Base-by-base conservation (phyloP, 495 filamentous ascomycete species). In the Pseudomonodictys pantanalensis region DNA sequence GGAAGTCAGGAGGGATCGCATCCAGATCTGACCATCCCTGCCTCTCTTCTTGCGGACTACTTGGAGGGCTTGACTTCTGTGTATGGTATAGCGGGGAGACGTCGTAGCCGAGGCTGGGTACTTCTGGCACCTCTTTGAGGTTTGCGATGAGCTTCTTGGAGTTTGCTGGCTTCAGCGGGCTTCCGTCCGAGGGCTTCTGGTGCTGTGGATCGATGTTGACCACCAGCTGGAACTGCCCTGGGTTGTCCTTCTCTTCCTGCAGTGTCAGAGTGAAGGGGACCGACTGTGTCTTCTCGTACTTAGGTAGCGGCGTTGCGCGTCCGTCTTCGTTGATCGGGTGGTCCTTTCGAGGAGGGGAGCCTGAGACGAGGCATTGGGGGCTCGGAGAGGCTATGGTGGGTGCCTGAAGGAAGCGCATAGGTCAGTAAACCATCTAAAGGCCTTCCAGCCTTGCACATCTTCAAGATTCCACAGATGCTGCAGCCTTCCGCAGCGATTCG, bases 1-100 rank as follows among this genome's bases (percentile, higher is more conserved):
- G 45, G 38, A 66, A 66, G 35, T 66, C 63, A 9, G 58, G 46
- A 9, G 63, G 63, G 15, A 66, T 58, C 2, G 58, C 58, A 28
- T 66, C 63, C 15, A 66, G 49, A 44, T 66, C 63, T n/a, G 63
- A 66, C 63, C 63, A 66, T 43, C 44, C 63, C n/a, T 66, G 58
- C 17, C n/a, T 48, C 11, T 66, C 63, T 11, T 52, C 11, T 22
- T 66, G 58, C 0, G 63, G 63, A 48, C 47, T 66, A 22, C 52
- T 32, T 0, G 63, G 63, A 5, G 63, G 63, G 39, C 63, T 66
- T 18, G 58, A 66, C 24, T 58, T 54, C 58, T 54, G 46, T 8
- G 63, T 62, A 10, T 54, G 58, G 26, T 66, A 62, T 25, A 66
- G 52, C 22, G 46, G 24, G 3, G 63, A 66, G 9, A 62, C 63